Conservation (phyloP, 2,329 filamentous ascomycete genomes). For the Teratosphaeria viscida region DNA sequence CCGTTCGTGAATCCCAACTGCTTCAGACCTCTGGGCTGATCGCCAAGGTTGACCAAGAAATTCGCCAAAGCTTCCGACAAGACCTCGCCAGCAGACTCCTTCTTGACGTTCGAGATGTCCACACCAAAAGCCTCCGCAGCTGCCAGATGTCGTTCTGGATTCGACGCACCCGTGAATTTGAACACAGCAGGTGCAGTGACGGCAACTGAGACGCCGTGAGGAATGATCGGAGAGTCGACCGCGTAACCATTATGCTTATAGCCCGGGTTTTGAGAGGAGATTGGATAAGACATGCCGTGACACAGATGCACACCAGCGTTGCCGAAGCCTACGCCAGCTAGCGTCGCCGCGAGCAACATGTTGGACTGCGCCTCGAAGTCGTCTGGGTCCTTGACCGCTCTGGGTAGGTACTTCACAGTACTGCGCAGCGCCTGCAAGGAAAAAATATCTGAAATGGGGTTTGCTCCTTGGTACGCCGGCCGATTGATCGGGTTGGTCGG, state of each 20-base stretch:
- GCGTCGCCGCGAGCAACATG: conserved; percentile 88
- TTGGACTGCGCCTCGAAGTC: conserved; percentile 87
- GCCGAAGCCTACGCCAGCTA: conserved; percentile 92
- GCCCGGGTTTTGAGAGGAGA: conserved; percentile 85
- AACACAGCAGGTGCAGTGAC: conserved; percentile 92
- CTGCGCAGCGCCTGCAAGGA: conserved; percentile 71
- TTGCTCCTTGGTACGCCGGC: conserved; percentile 92
- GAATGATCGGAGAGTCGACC: conserved; percentile 68
- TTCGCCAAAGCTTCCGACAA: conserved; percentile 70
- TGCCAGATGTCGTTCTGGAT: conserved; percentile 80
- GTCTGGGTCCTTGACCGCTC: conserved; percentile 76
- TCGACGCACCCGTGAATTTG: conserved; percentile 80
- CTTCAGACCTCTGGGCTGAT: conserved; percentile 80
- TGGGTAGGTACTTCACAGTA: conserved; percentile 86
- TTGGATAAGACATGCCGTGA: conserved; percentile 93
- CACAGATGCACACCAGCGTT: conserved; percentile 92
- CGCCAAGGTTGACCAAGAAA: conserved; percentile 75
- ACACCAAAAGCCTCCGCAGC: conserved; percentile 87
- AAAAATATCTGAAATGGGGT: conserved; percentile 96
- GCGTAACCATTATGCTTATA: conserved; percentile 86
- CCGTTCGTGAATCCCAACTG: conserved; percentile 66
- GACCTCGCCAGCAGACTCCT: conserved; percentile 80
- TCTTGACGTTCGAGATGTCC: conserved; percentile 77
- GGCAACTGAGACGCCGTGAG: conserved; percentile 89
- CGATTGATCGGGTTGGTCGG: conserved; percentile 82